Evolutionary conservation across 2,329 filamentous ascomycete species (phyloP).

Genomic region (Dactylonectria macrodidyma): DNA sequence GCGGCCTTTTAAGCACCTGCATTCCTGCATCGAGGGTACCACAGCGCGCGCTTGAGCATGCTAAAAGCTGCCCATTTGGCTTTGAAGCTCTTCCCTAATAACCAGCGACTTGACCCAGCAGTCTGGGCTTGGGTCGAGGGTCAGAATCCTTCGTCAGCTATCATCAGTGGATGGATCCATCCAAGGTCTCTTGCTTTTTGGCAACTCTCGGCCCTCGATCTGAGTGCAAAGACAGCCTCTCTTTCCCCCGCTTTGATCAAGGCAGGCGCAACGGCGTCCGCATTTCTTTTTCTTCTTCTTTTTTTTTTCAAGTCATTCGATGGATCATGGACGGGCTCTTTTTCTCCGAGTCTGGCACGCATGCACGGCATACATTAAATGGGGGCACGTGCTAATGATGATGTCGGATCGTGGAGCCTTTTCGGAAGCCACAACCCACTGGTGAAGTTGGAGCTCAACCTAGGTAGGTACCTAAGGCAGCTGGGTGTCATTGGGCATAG

Average conservation of each 20-base stretch:
- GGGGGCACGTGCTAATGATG: constrained; percentile 2
- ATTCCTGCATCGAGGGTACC: background rate
- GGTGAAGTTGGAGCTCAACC: constrained; percentile 1
- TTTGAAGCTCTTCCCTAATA: too few species aligned
- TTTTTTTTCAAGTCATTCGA: constrained; percentile 33
- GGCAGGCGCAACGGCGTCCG: constrained; percentile 36
- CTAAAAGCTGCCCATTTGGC: too few species aligned
- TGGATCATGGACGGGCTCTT: background rate
- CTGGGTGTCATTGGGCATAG: too few species aligned
- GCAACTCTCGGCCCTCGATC: constrained; percentile 14
- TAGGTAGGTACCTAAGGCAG: too few species aligned
- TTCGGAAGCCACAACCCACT: background rate
- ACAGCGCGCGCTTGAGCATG: too few species aligned
- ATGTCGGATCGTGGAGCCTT: background rate
- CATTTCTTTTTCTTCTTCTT: background rate
- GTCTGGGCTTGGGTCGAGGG: background rate
- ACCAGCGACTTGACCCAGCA: background rate
- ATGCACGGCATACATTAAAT: constrained; percentile 36
- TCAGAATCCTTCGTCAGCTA: background rate
- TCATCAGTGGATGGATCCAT: background rate
- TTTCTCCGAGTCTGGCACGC: constrained; percentile 24
- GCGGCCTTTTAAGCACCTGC: background rate
- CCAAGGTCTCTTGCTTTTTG: too few species aligned
- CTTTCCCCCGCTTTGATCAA: constrained; percentile 39
- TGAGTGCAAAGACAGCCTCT: constrained; percentile 12